A percentile compares a stretch with the other conserved stretches of the same genome.
These are phyloP conservation scores for Bothriochloa decipiens DNA, from an alignment of 176 grass and related monocot species.

Conservation along the genomic window DNA sequence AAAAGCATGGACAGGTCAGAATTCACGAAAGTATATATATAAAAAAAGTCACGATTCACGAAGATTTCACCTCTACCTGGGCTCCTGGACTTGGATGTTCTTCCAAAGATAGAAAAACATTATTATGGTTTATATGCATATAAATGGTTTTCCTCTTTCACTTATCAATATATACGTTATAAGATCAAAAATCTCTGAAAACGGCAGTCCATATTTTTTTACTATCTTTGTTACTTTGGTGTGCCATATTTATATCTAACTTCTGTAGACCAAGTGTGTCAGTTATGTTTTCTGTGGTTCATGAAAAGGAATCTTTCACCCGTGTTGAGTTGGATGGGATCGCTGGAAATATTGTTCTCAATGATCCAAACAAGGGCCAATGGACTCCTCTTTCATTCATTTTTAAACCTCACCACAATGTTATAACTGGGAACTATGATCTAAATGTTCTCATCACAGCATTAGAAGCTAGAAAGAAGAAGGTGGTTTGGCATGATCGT, in stretches of 20 bases:
- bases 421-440: conserved; percentile 87
- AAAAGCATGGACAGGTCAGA: background rate
- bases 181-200: background rate
- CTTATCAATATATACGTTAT: background rate
- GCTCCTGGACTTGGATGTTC: background rate
- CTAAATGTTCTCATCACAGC: conserved; percentile 84
- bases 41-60: background rate
- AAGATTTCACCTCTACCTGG: background rate
- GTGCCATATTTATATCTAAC: conserved; percentile 20
- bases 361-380: conserved; percentile 58
- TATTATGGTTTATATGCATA: background rate
- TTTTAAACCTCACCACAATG: conserved; percentile 86
- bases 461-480: conserved; percentile 73
- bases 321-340: conserved; percentile 65
- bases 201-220: background rate
- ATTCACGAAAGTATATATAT: background rate
- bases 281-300: conserved; percentile 39
- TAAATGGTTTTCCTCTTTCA: background rate
- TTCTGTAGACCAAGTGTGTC: conserved; percentile 11
- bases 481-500: conserved; percentile 80
- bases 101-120: background rate
- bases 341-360: conserved; percentile 60
- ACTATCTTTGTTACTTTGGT: background rate
- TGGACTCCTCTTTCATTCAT: conserved; percentile 76
- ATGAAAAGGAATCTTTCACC: conserved; percentile 80